These are phyloP conservation scores for Lepidopterella palustris DNA, from an alignment of 495 filamentous ascomycete genomes.

Conservation along the genomic window DNA sequence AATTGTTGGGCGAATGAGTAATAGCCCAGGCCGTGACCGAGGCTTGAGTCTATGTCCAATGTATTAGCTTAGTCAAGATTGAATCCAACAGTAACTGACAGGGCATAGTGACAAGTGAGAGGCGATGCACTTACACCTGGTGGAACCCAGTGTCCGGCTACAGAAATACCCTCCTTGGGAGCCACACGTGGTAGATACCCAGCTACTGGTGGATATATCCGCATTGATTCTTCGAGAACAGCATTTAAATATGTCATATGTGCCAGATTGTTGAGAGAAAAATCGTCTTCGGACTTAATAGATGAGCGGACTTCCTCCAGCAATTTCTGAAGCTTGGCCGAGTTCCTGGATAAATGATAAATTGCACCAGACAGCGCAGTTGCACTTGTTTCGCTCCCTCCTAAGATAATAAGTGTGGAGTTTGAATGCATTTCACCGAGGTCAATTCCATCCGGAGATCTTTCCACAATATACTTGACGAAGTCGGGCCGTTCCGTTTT, in stretches of 20 bases:
- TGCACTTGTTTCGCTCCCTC: constrained; percentile 24
- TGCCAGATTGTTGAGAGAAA: not conserved
- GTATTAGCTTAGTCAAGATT: not conserved
- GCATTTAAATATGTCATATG: constrained; percentile 17
- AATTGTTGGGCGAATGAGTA: not conserved
- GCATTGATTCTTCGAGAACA: constrained; percentile 19
- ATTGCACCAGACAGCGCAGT: constrained; percentile 15
- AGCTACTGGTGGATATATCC: constrained; percentile 17
- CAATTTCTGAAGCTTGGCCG: not conserved
- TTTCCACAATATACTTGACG: constrained; percentile 37
- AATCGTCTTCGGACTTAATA: constrained; percentile 10
- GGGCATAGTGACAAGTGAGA: not conserved
- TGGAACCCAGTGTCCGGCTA: constrained; percentile 8
- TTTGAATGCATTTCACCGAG: constrained; percentile 14
- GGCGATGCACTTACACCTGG: not conserved
- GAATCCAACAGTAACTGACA: not conserved
- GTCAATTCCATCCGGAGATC: not conserved
- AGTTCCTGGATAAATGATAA: constrained; percentile 15
- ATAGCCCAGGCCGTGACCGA: too few relatives aligned
- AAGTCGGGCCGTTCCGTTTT: constrained; percentile 18
- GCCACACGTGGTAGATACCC: not conserved
- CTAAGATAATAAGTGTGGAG: constrained; percentile 10
- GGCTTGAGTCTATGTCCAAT: too few relatives aligned
- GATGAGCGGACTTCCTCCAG: constrained; percentile 17
- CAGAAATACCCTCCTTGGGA: constrained; percentile 7